Percentiles rank a stretch among this genome's conserved stretches.
These are phyloP conservation scores for Cryptosporidium canis DNA, from an alignment of 169 alveolate genomes.

Conservation along the genomic window DNA sequence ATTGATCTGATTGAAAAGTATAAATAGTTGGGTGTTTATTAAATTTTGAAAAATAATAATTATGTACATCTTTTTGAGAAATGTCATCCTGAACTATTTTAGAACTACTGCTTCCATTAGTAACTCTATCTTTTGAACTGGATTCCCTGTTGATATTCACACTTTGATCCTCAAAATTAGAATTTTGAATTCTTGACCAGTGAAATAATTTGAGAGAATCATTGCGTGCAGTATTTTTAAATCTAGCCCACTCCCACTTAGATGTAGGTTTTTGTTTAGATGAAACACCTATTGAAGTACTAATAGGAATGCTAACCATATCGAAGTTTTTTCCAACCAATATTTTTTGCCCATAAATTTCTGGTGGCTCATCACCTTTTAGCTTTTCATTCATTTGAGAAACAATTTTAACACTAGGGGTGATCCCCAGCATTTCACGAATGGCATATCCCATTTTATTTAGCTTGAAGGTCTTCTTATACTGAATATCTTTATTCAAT, in stretches of 20 bases:
- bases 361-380: background rate
- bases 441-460: slow-evolving; percentile 28
- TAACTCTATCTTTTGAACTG: background rate
- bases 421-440: slow-evolving; percentile 31
- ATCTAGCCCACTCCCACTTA: slow-evolving; percentile 47
- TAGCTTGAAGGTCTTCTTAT: too few relatives aligned
- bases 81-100: background rate
- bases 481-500: too few relatives aligned
- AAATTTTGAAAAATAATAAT: slow-evolving; percentile 53
- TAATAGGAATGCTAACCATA: slow-evolving; percentile 66
- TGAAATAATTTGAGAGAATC: slow-evolving; percentile 42
- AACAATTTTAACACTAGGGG: slow-evolving; percentile 62
- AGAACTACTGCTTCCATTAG: background rate
- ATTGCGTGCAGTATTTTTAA: slow-evolving; percentile 38
- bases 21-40: slow-evolving; percentile 44
- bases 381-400: slow-evolving; percentile 61
- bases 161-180: background rate
- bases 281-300: slow-evolving; percentile 10
- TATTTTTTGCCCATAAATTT: background rate
- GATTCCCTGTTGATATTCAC: background rate
- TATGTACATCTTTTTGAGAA: background rate
- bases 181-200: slow-evolving; percentile 26
- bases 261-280: slow-evolving; percentile 10
- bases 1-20: slow-evolving; percentile 45
- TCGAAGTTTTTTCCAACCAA: background rate